Percentiles rank a stretch among this genome's conserved stretches.
phyloP scores from a whole-genome alignment of 2,329 filamentous ascomycete species.

The Sclerotinia glacialis region DNA sequence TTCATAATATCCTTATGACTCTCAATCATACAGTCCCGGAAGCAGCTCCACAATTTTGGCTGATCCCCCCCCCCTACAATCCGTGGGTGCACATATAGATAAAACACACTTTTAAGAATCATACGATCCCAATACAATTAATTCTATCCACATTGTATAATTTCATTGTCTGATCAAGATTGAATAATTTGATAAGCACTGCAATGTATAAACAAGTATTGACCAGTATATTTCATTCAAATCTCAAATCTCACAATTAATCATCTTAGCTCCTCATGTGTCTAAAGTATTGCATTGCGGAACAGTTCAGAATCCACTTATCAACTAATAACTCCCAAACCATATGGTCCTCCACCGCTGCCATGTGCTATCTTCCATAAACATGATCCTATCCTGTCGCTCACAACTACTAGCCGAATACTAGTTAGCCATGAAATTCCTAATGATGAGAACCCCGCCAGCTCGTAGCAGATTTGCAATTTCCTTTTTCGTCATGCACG shows the following conservation, averaged over 20 bases:
- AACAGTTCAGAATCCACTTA: background rate
- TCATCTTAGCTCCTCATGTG: background rate
- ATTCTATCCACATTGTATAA: too few species aligned
- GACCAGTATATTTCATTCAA: background rate
- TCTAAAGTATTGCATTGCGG: background rate
- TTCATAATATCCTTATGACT: too few species aligned
- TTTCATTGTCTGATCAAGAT: too few species aligned
- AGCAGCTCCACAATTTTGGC: too few species aligned
- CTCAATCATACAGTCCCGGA: too few species aligned
- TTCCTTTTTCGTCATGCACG: background rate
- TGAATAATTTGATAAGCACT: too few species aligned
- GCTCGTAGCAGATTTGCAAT: background rate
- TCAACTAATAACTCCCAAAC: background rate
- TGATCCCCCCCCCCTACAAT: too few species aligned
- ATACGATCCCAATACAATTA: too few species aligned
- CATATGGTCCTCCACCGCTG: background rate
- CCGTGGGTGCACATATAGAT: too few species aligned
- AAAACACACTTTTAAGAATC: too few species aligned
- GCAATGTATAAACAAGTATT: background rate
- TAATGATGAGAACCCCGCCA: background rate
- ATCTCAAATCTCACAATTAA: background rate
- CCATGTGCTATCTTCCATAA: background rate
- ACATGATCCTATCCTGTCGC: background rate
- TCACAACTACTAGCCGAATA: background rate
- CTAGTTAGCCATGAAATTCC: background rate